Conservation (phyloP, 2,329 filamentous ascomycete genomes). For the Arthrocladium fulminans region DNA sequence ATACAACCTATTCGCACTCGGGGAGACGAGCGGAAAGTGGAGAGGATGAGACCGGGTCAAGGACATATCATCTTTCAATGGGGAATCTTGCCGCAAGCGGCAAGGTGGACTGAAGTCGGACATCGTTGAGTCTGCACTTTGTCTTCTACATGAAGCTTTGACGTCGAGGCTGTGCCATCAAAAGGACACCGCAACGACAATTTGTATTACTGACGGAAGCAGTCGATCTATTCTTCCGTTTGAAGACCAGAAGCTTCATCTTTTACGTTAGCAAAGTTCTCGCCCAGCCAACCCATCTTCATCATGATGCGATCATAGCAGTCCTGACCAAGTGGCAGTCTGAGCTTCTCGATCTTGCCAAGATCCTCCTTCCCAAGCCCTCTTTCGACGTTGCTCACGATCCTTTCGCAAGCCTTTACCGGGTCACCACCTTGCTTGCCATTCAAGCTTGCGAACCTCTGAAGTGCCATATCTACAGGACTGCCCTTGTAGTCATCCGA, state of each 20-base stretch:
- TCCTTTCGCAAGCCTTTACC: slow-evolving; percentile 42
- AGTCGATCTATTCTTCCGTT: background rate
- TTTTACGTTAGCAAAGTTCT: slow-evolving; percentile 7
- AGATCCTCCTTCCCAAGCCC: slow-evolving; percentile 18
- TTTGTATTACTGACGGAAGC: no score
- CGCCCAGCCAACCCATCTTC: slow-evolving; percentile 7
- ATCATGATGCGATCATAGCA: slow-evolving; percentile 22
- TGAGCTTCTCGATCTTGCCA: slow-evolving; percentile 25
- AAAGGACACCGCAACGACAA: no score
- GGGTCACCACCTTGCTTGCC: slow-evolving; percentile 49
- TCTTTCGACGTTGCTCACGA: slow-evolving; percentile 41
- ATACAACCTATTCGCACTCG: no score
- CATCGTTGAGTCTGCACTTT: no score
- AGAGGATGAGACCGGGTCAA: no score
- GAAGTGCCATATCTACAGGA: slow-evolving; percentile 14
- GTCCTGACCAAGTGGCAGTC: slow-evolving; percentile 34
- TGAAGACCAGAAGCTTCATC: background rate
- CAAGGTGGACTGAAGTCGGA: no score
- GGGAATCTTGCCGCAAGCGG: no score
- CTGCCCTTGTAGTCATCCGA: slow-evolving; percentile 16
- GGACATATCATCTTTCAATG: no score
- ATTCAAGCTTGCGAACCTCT: slow-evolving; percentile 24
- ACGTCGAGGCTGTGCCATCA: no score
- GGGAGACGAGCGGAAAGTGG: no score
- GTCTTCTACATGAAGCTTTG: no score